Conservation (phyloP, 1,284 basidiomycete species). For the Ceratobasidium sp. region DNA sequence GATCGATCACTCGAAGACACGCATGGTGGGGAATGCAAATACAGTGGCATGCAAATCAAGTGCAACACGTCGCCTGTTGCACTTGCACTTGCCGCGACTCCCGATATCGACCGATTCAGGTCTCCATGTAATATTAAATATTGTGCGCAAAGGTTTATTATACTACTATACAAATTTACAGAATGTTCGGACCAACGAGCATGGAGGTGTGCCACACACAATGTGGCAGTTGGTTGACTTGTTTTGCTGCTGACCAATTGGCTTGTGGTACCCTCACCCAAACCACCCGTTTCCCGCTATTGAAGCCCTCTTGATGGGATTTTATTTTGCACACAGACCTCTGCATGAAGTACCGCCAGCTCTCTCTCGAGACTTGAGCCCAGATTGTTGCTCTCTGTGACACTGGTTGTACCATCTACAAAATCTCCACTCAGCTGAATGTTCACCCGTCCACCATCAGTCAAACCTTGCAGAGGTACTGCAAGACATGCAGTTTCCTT, state of each 20-base stretch:
- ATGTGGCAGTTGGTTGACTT: neutral
- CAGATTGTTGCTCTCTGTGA: slow-evolving; percentile 1
- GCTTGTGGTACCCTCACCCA: neutral
- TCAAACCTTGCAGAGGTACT: neutral
- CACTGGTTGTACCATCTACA: neutral
- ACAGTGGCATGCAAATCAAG: too few relatives aligned
- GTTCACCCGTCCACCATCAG: slow-evolving; percentile 1
- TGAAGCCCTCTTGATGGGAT: neutral
- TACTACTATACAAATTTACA: neutral
- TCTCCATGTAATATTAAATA: neutral
- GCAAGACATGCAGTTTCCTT: slow-evolving; percentile 6
- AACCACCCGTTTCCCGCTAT: neutral
- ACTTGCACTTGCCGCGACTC: too few relatives aligned
- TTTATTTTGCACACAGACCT: neutral
- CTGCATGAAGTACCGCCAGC: neutral
- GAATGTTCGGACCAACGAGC: neutral
- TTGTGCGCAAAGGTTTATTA: neutral
- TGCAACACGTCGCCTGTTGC: too few relatives aligned
- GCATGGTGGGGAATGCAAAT: too few relatives aligned
- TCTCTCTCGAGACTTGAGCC: neutral
- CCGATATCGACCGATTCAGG: too few relatives aligned
- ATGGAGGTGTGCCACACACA: neutral
- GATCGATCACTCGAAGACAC: too few relatives aligned
- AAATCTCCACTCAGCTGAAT: neutral
- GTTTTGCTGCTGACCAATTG: neutral